Base-by-base conservation (phyloP, 495 filamentous ascomycete species). In the Talaromyces stipitatus region DNA sequence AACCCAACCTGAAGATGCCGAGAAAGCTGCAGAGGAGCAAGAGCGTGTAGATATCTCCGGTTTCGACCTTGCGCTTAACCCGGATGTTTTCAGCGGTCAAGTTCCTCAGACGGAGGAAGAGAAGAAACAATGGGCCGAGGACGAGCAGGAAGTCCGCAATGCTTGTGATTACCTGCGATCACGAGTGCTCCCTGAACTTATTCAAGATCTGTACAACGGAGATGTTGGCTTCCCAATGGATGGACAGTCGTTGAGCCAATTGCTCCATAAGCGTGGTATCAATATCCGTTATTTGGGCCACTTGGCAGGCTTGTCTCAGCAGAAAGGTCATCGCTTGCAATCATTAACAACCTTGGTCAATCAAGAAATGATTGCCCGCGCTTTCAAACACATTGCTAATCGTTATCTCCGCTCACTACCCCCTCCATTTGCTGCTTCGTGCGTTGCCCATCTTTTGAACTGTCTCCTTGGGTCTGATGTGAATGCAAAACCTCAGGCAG, bases 211-310 rank as follows among this genome's bases (percentile, higher is more conserved):
- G 46, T 86, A 88, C 66, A 89, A 95, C 62, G 89, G 91, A 9
- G 95, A 99, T 60, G 85, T 96, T 50, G 90, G 91, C 59, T 97
- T 96, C 78, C 95, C 95, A 33, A 96, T 97, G 91, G 95, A 99
- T 65, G 95, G 95, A 38, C 83, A 88, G 62, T 96, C 92, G 23
- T 78, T 99, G 56, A 90, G 85, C 59, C 82, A 85, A 60, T 82
- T 96, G 41, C 82, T 99, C 75, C 95, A 99, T 75, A 95, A 95
- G 74, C 90, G 95, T 30, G 95, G 95, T 69, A 89, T 99, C 74
- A 99, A 97, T 76, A 81, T 96, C 60, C 85, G 95, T 64, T 99
- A 99, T 71, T 82, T 99, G 26, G 95, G 95, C 50, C 87, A 83
- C 66, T 66, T 97, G 61, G 88, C 88, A 20, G 75, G 80, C 47